Percentiles rank a stretch among this genome's conserved stretches.
Evolutionary conservation across 1,139 yeast genomes (phyloP).

Genomic region (Kodamaea plutei): DNA sequence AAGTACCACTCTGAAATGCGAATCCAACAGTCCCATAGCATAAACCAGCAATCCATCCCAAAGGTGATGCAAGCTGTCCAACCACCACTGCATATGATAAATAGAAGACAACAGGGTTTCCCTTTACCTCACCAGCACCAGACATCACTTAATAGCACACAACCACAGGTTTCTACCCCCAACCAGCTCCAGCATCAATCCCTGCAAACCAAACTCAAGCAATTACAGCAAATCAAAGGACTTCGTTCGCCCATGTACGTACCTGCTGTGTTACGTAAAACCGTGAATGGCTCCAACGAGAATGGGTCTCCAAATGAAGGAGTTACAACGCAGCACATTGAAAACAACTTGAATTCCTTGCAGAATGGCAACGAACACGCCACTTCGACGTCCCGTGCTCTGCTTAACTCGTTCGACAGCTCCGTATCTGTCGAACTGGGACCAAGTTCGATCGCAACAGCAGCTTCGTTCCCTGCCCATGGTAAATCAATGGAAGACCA

Average conservation of each 20-base stretch:
- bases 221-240: conserved; percentile 56
- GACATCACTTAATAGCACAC: conserved; percentile 3
- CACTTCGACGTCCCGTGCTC: conserved; percentile 21
- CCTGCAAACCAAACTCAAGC: conserved; percentile 13
- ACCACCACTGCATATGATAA: conserved; percentile 25
- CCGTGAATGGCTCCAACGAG: conserved; percentile 9
- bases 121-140: conserved; percentile 4
- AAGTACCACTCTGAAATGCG: conserved; percentile 5
- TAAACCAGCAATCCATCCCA: too few relatives aligned
- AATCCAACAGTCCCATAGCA: conserved; percentile 2
- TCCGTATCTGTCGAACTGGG: conserved; percentile 29
- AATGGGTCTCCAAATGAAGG: conserved; percentile 5
- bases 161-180: conserved; percentile 7
- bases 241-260: conserved; percentile 82
- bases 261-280: conserved; percentile 80
- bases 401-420: conserved; percentile 36
- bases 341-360: conserved; percentile 9
- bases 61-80: conserved; percentile 10
- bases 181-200: conserved; percentile 5
- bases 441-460: conserved; percentile 13
- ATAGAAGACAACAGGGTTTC: conserved; percentile 12
- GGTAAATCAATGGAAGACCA: conserved; percentile 25
- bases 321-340: conserved; percentile 5
- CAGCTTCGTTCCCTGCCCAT: conserved; percentile 8
- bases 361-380: conserved; percentile 9